Evolutionary conservation across 2,329 filamentous ascomycete genomes (phyloP).

Genomic region (Xylariaceae sp.): DNA sequence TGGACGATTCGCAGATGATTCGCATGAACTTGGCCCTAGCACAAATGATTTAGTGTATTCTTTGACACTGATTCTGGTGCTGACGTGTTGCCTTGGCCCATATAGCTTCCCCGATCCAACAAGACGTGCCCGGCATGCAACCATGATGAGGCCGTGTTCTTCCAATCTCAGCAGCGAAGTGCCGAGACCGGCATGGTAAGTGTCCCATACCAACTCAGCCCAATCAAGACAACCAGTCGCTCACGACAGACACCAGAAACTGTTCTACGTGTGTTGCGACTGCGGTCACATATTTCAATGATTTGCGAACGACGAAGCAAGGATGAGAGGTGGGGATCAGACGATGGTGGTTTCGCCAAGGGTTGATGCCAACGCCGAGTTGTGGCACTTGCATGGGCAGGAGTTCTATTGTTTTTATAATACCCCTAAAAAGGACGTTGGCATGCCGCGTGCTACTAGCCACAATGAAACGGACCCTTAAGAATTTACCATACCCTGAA

Average conservation of each 20-base stretch:
- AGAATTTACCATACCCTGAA: no score
- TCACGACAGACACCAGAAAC: conserved; percentile 58
- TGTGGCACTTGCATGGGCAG: not conserved
- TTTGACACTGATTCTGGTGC: conserved; percentile 32
- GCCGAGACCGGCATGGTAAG: conserved; percentile 98
- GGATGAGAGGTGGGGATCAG: not conserved
- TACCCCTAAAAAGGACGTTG: no score
- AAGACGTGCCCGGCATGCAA: conserved; percentile 82
- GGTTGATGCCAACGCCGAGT: conserved; percentile 14
- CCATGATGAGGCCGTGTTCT: conserved; percentile 92
- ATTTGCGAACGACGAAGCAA: not conserved
- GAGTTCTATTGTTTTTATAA: no score
- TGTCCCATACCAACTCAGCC: conserved; percentile 3
- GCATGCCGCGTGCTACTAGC: no score
- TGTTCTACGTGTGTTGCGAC: conserved; percentile 90
- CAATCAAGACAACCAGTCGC: conserved; percentile 6
- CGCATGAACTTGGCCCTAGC: conserved; percentile 24
- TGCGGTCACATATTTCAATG: conserved; percentile 84
- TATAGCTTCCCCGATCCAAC: conserved; percentile 86
- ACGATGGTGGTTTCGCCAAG: conserved; percentile 6
- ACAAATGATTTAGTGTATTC: conserved; percentile 22
- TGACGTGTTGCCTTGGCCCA: conserved; percentile 36
- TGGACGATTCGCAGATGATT: not conserved
- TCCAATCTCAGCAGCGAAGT: conserved; percentile 96
- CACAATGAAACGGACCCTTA: no score